Conservation (phyloP, 1,284 basidiomycete genomes). For the Irpex sp. region DNA sequence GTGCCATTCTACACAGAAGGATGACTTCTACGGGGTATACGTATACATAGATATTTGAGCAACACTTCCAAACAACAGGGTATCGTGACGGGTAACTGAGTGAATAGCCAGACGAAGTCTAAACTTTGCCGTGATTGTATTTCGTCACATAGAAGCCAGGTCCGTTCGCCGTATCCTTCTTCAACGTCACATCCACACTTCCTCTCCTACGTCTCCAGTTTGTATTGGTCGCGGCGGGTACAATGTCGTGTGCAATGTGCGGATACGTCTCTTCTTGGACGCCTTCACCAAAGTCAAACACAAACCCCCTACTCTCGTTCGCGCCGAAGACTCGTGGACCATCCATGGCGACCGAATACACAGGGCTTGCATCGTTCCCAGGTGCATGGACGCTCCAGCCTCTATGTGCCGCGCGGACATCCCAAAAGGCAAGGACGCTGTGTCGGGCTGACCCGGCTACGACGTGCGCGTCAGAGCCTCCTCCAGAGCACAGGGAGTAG, state of each 20-base stretch:
- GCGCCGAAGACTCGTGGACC: slow-evolving; percentile 72
- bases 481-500: slow-evolving; percentile 67
- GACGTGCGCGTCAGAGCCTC: slow-evolving; percentile 59
- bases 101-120: neutral
- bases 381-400: slow-evolving; percentile 79
- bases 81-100: no score
- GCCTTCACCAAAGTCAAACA: slow-evolving; percentile 71
- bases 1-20: no score
- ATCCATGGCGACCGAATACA: slow-evolving; percentile 68
- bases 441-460: slow-evolving; percentile 73
- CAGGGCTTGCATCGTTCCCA: slow-evolving; percentile 69
- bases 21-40: no score
- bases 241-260: slow-evolving; percentile 29
- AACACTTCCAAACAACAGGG: no score
- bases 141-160: slow-evolving; percentile 44
- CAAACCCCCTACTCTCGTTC: slow-evolving; percentile 69
- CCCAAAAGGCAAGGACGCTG: slow-evolving; percentile 74
- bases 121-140: slow-evolving; percentile 34
- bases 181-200: neutral
- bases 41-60: no score
- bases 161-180: slow-evolving; percentile 7
- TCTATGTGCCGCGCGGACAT: slow-evolving; percentile 51
- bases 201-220: slow-evolving; percentile 1
- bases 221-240: slow-evolving; percentile 14
- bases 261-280: slow-evolving; percentile 58